These are phyloP conservation scores for Alternaria sp. DNA, from an alignment of 2,329 filamentous ascomycete genomes.

Conservation along the genomic window DNA sequence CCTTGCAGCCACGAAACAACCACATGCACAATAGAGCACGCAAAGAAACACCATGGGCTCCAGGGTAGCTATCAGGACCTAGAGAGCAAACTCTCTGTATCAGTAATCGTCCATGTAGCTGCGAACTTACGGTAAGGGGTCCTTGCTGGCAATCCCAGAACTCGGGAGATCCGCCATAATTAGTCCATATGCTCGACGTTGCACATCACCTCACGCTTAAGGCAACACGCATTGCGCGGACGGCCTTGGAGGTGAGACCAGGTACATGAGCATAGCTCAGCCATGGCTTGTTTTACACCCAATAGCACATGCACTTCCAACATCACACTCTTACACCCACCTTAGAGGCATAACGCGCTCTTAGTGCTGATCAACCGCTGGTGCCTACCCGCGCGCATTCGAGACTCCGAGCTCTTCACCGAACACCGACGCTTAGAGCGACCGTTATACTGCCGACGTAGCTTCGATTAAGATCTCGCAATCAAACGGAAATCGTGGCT, in stretches of 20 bases:
- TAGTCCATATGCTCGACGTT: constrained; percentile 31
- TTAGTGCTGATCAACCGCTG: constrained; percentile 9
- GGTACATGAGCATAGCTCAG: constrained; percentile 19
- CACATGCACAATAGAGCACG: neutral
- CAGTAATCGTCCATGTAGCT: constrained; percentile 14
- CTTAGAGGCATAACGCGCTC: constrained; percentile 6
- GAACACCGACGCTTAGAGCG: neutral
- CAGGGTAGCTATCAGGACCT: neutral
- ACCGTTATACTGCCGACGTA: constrained; percentile 2
- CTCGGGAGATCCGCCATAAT: constrained; percentile 34
- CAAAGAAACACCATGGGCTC: neutral
- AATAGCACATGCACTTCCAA: constrained; percentile 8
- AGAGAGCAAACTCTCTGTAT: constrained; percentile 15
- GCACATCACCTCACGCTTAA: constrained; percentile 24
- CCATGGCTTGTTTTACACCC: constrained; percentile 9
- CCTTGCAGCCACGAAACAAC: neutral
- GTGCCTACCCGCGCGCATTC: constrained; percentile 13
- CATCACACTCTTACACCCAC: neutral
- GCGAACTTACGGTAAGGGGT: constrained; percentile 1
- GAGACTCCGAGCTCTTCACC: neutral
- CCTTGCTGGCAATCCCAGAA: constrained; percentile 7
- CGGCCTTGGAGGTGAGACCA: constrained; percentile 23
- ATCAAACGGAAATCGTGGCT: neutral
- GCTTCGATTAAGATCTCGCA: neutral
- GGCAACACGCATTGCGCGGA: constrained; percentile 27